Evolutionary conservation across 148 eudicot genomes (phyloP), one percentile per base, ranked within the genome.

Genomic region (Tetragonia tetragonoides): DNA sequence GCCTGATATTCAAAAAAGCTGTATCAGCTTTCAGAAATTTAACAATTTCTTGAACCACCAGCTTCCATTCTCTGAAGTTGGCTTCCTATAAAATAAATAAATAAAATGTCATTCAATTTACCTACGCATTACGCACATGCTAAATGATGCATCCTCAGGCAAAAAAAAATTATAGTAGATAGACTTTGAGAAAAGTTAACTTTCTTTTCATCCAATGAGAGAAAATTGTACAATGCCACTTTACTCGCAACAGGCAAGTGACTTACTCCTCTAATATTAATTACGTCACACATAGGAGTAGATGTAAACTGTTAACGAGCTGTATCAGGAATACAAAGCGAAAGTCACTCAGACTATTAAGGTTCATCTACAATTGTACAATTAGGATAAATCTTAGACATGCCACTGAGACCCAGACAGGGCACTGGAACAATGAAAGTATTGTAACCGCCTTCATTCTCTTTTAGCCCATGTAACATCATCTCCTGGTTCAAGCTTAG

Each of bases 11-110:
- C 90, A 92, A 78, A 89, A 92, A 92, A 82, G 87, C 85, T 73
- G 98, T 86, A 86, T 94, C 97, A 81, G 89, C 93, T 88, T 94
- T 92, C 77, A 92, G 91, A 84, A 92, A 94, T 86, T 89, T 94
- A 63, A 80, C 86, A 76, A 94, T 90, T 87, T 94, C 98, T 83
- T 92, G 97, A 84, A 94, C 83, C 80, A 90, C 93, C 86, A 90
- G 81, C 93, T 92, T 92, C 97, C 98, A 94, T 82, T 94, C 98
- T 87, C 87, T 90, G 80, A 94, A 92, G 84, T 92, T 91, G 57
- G 88, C 83, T 66, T 94, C 98, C 98, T 94, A 89, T 94, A 89
- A 68, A 83, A 82, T 4, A 84, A 57, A 62, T 74, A 37, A 83
- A 84, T 44, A 18, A 20, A 49, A 76, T 37, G 70, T 82, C 68